Percentiles rank a stretch among this genome's conserved stretches.
phyloP scores from a whole-genome alignment of 2,329 filamentous ascomycete genomes.

The Septoria petroselini region DNA sequence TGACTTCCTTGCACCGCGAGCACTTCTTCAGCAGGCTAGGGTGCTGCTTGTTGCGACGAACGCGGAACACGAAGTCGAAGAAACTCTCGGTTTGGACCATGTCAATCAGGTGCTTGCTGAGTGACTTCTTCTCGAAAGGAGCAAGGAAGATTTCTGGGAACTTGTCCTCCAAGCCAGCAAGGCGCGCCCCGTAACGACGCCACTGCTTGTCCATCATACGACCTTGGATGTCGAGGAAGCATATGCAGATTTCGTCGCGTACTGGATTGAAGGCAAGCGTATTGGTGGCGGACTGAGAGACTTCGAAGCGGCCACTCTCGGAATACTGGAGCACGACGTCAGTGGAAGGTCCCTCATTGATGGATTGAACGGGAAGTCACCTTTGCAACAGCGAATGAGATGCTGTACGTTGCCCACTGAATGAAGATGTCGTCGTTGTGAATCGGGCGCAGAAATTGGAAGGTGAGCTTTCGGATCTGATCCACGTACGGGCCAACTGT shows the following conservation, averaged over 20 bases:
- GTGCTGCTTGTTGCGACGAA: background rate
- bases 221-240: background rate
- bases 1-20: background rate
- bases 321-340: too few relatives aligned
- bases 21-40: background rate
- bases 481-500: conserved; percentile 22
- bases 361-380: background rate
- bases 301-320: too few relatives aligned
- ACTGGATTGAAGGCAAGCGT: too few relatives aligned
- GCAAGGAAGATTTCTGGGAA: too few relatives aligned
- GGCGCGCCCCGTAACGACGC: too few relatives aligned
- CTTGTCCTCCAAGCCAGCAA: too few relatives aligned
- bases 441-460: conserved; percentile 21
- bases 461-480: conserved; percentile 21
- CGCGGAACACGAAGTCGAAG: background rate
- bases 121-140: too few relatives aligned
- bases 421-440: conserved; percentile 14
- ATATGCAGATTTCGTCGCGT: too few relatives aligned
- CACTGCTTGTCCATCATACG: too few relatives aligned
- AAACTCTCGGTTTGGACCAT: conserved; percentile 1
- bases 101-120: background rate
- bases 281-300: too few relatives aligned
- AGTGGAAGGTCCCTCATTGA: too few relatives aligned
- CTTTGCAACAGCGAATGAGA: conserved; percentile 9
- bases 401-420: conserved; percentile 22